These are phyloP conservation scores for Chloromonas sp. DNA, from an alignment of 163 green algal species.

Conservation along the genomic window DNA sequence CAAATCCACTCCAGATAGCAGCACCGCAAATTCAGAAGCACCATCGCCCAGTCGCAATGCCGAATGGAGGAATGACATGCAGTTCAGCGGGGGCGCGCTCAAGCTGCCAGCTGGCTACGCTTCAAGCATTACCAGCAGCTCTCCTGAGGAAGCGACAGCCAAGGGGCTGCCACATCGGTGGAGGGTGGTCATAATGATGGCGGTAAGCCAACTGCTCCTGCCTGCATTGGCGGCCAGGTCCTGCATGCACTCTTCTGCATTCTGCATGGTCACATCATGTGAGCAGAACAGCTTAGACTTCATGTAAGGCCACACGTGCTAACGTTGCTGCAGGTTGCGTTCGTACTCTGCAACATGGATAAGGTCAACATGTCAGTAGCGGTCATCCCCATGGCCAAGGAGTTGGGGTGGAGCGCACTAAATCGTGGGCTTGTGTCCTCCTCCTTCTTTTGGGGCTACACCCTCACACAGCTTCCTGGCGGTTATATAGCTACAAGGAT, in stretches of 20 bases:
- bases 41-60: background rate
- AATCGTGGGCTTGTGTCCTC: constrained; percentile 86
- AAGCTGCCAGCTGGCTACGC: background rate
- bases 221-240: background rate
- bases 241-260: background rate
- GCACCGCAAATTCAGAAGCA: background rate
- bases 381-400: constrained; percentile 93
- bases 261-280: background rate
- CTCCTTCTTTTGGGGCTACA: constrained; percentile 98
- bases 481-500: constrained; percentile 81
- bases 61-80: background rate
- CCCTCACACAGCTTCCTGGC: constrained; percentile 85
- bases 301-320: background rate
- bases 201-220: background rate
- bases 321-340: constrained; percentile 39
- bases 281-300: background rate
- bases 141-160: background rate
- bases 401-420: constrained; percentile 85
- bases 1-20: background rate
- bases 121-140: background rate
- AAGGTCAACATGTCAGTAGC: constrained; percentile 97
- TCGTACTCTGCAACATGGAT: constrained; percentile 98
- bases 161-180: background rate
- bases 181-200: background rate
- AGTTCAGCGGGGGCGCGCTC: background rate